These are phyloP conservation scores for Candida pseudofarinosa DNA, from an alignment of 805 yeast species.

Conservation along the genomic window DNA sequence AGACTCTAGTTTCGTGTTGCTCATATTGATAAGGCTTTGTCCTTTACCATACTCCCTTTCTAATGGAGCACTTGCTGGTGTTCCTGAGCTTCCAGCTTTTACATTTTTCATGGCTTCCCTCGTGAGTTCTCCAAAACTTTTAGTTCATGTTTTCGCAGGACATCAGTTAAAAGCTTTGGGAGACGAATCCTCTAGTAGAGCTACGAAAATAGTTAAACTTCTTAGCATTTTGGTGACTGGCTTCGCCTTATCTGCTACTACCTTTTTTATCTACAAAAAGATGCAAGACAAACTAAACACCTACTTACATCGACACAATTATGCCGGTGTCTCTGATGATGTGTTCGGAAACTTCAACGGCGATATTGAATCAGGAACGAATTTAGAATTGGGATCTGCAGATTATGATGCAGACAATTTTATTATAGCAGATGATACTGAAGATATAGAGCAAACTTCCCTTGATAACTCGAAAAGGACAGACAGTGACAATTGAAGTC, in stretches of 20 bases:
- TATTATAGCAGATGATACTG: constrained; percentile 35
- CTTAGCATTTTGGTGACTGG: constrained; percentile 57
- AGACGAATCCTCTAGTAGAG: constrained; percentile 43
- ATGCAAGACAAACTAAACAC: constrained; percentile 36
- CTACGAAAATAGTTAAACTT: constrained; percentile 57
- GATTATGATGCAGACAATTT: constrained; percentile 40
- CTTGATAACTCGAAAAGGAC: neutral
- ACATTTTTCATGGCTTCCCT: constrained; percentile 69
- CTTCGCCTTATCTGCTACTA: constrained; percentile 51
- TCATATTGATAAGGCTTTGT: constrained; percentile 74
- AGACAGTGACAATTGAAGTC: neutral
- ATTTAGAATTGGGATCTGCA: constrained; percentile 32
- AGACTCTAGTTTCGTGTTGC: constrained; percentile 55
- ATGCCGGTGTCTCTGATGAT: constrained; percentile 24
- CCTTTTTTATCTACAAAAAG: constrained; percentile 62
- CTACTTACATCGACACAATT: constrained; percentile 16
- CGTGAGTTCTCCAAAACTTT: constrained; percentile 75
- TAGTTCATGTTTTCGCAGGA: constrained; percentile 77
- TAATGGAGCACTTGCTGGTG: constrained; percentile 87
- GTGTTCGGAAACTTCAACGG: constrained; percentile 40
- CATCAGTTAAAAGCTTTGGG: constrained; percentile 68
- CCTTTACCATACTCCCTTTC: constrained; percentile 92
- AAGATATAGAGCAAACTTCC: constrained; percentile 9
- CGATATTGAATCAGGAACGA: constrained; percentile 27
- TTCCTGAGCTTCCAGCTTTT: constrained; percentile 64